These are phyloP conservation scores for Arabidopsis hybrid DNA, from an alignment of 441 rosid genomes.

Conservation along the genomic window DNA sequence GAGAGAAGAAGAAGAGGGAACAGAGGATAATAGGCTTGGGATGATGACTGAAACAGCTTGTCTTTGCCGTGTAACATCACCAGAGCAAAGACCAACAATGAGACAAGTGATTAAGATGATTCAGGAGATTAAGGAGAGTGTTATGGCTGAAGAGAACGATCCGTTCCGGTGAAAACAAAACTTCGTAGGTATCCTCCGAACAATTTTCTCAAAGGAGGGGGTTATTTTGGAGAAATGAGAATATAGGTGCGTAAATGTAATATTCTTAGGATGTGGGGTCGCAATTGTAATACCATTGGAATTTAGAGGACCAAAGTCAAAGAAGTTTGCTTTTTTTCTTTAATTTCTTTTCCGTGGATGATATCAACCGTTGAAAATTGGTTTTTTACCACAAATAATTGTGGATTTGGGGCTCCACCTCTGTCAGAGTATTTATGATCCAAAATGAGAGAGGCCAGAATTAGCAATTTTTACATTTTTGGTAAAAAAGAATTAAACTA, in stretches of 20 bases:
- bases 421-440: conserved; percentile 34
- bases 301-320: conserved; percentile 28
- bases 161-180: conserved; percentile 32
- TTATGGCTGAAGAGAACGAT: conserved; percentile 53
- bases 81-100: conserved; percentile 93
- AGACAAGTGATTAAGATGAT: conserved; percentile 90
- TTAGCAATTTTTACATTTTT: neutral
- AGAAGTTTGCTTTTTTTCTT: conserved; percentile 12
- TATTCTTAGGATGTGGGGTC: conserved; percentile 36
- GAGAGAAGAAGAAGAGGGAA: conserved; percentile 65
- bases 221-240: neutral
- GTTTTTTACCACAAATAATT: conserved; percentile 17
- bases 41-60: conserved; percentile 84
- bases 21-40: conserved; percentile 62
- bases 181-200: conserved; percentile 18
- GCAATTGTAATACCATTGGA: conserved; percentile 15
- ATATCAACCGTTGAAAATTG: conserved; percentile 22
- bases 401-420: conserved; percentile 22
- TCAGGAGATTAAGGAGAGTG: conserved; percentile 83
- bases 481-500: too few species aligned
- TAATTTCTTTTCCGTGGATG: neutral
- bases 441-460: neutral
- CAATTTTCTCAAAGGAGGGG: conserved; percentile 29
- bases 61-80: conserved; percentile 67
- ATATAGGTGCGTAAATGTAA: conserved; percentile 29